Conservation (phyloP, 202 grass and related monocot species). For the Carex sylvatica region DNA sequence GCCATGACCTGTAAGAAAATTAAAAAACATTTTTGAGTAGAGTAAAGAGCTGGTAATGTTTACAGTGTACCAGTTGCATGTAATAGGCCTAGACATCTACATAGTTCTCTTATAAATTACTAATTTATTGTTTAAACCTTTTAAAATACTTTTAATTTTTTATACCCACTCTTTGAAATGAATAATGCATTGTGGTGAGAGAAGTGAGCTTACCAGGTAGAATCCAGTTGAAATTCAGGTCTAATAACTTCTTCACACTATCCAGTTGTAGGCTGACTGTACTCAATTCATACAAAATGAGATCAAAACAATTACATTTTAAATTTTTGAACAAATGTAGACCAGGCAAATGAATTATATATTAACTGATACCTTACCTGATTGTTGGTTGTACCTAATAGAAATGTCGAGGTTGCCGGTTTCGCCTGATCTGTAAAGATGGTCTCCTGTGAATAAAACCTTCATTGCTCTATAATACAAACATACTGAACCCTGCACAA, state of each 20-base stretch:
- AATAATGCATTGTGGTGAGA: not conserved
- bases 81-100: not conserved
- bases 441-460: constrained; percentile 70
- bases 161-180: not conserved
- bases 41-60: not conserved
- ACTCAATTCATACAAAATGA: constrained; percentile 18
- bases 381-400: constrained; percentile 66
- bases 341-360: not conserved
- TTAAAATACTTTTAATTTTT: not conserved
- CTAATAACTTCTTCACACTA: constrained; percentile 62
- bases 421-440: constrained; percentile 59
- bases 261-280: constrained; percentile 68
- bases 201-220: constrained; percentile 50
- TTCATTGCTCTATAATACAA: constrained; percentile 62
- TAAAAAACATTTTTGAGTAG: too few species aligned
- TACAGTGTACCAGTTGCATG: not conserved
- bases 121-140: not conserved
- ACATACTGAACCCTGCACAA: constrained; percentile 80
- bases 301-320: not conserved
- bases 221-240: constrained; percentile 59
- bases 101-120: not conserved
- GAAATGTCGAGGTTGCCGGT: constrained; percentile 46
- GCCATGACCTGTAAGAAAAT: constrained; percentile 55
- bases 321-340: constrained; percentile 16
- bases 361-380: constrained; percentile 39